These are phyloP conservation scores for Fusarium staphyleae DNA, from an alignment of 2,329 filamentous ascomycete genomes.

Conservation along the genomic window DNA sequence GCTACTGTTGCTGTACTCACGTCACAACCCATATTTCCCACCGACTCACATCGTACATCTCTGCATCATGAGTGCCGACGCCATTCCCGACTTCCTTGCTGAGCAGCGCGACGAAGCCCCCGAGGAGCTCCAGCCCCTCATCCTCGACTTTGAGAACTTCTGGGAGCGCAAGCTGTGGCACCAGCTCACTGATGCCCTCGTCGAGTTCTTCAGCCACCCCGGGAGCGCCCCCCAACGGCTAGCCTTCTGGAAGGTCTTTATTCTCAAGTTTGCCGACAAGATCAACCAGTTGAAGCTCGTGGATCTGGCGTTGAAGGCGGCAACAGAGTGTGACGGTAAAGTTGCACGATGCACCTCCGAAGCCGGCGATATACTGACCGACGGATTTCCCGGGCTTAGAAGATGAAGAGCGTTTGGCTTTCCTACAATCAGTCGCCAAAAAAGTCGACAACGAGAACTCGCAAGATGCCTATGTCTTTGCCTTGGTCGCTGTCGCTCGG, in stretches of 20 bases:
- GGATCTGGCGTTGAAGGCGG: conserved; percentile 84
- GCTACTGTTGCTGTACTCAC: conserved; percentile 33
- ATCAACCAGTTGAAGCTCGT: conserved; percentile 99
- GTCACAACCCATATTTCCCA: conserved; percentile 19
- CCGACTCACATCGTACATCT: conserved; percentile 21
- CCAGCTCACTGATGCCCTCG: conserved; percentile 88
- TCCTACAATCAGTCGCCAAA: conserved; percentile 82
- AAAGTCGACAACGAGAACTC: conserved; percentile 92
- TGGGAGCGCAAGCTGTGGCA: conserved; percentile 99
- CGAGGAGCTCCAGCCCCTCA: conserved; percentile 84
- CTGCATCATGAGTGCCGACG: conserved; percentile 77
- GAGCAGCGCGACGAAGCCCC: conserved; percentile 89
- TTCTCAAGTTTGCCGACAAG: conserved; percentile 95
- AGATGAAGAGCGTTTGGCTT: conserved; percentile 83
- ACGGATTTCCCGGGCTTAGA: conserved; percentile 58
- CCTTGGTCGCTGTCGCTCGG: conserved; percentile 85
- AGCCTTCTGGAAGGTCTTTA: conserved; percentile 91
- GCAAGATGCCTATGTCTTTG: conserved; percentile 95
- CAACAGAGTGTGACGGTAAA: conserved; percentile 80
- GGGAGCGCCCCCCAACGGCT: conserved; percentile 85
- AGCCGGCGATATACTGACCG: conserved; percentile 19
- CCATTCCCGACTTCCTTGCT: conserved; percentile 89
- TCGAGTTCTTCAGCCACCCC: conserved; percentile 85
- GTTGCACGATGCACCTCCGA: conserved; percentile 7
- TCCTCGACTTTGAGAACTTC: conserved; percentile 91